These are phyloP conservation scores for Talaromyces atroroseus DNA, from an alignment of 2,329 filamentous ascomycete species.

Conservation along the genomic window DNA sequence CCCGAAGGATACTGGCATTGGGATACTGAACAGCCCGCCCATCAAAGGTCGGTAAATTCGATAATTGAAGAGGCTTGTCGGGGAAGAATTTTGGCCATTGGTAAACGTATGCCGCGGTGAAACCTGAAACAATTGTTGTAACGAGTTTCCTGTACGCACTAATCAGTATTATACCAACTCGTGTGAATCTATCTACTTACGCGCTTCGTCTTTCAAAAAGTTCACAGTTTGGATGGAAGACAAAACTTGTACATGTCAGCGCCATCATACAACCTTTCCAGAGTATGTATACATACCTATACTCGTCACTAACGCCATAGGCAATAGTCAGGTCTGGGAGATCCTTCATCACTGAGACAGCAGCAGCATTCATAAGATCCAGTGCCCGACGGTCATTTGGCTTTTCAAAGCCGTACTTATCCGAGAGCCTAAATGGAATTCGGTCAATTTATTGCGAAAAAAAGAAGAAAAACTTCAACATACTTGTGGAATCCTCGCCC, in stretches of 20 bases:
- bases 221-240: constrained; percentile 74
- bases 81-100: constrained; percentile 74
- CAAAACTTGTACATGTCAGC: constrained; percentile 56
- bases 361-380: constrained; percentile 90
- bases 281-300: constrained; percentile 41
- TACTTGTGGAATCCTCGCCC: constrained; percentile 94
- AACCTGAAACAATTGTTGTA: constrained; percentile 85
- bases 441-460: not conserved
- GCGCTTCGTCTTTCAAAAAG: constrained; percentile 82
- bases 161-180: not conserved
- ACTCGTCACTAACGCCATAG: constrained; percentile 94
- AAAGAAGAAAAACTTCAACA: constrained; percentile 16
- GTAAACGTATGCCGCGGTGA: constrained; percentile 84
- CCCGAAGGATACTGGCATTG: constrained; percentile 70
- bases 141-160: constrained; percentile 66
- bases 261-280: not conserved
- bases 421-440: constrained; percentile 56
- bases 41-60: constrained; percentile 78
- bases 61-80: constrained; percentile 61
- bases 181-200: constrained; percentile 39
- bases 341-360: constrained; percentile 75
- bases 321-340: constrained; percentile 79
- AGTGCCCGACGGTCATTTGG: constrained; percentile 85
- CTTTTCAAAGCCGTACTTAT: constrained; percentile 79
- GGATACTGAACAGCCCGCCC: constrained; percentile 89